Percentiles rank a stretch among this genome's conserved stretches.
phyloP scores from a whole-genome alignment of 805 yeast species.

The Millerozyma miso region DNA sequence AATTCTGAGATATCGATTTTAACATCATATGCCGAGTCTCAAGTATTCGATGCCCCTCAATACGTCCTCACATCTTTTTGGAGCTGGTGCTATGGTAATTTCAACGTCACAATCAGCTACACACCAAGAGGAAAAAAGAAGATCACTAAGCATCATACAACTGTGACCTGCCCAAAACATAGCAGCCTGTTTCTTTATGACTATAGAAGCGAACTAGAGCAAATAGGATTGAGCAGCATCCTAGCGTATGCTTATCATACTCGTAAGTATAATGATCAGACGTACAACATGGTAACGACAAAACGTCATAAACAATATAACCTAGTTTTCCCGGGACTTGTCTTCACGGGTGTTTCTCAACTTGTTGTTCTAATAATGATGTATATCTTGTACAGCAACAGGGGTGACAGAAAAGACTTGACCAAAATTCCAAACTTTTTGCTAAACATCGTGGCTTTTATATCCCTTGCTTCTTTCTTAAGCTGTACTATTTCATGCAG shows the following conservation, averaged over 20 bases:
- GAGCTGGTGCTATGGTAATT: slow-evolving; percentile 45
- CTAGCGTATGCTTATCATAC: slow-evolving; percentile 45
- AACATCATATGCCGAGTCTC: slow-evolving; percentile 41
- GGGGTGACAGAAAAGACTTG: slow-evolving; percentile 32
- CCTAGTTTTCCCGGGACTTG: slow-evolving; percentile 24
- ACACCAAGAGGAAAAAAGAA: slow-evolving; percentile 12
- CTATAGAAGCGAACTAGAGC: slow-evolving; percentile 37
- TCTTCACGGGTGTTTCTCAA: slow-evolving; percentile 26
- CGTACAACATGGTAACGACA: slow-evolving; percentile 9
- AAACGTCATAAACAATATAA: slow-evolving; percentile 13
- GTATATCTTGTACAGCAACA: slow-evolving; percentile 31
- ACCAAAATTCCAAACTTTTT: slow-evolving; percentile 24
- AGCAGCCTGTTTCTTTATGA: slow-evolving; percentile 33
- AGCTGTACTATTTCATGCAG: slow-evolving; percentile 27
- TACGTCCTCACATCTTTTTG: slow-evolving; percentile 36
- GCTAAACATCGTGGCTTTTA: slow-evolving; percentile 32
- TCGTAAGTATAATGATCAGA: slow-evolving; percentile 8
- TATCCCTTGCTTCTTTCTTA: slow-evolving; percentile 32
- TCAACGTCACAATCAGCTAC: slow-evolving; percentile 17
- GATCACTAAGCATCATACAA: slow-evolving; percentile 13
- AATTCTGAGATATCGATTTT: slow-evolving; percentile 46
- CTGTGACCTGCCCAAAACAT: slow-evolving; percentile 19
- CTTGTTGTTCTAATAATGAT: slow-evolving; percentile 23
- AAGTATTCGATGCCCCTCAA: slow-evolving; percentile 49
- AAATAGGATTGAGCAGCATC: slow-evolving; percentile 39